phyloP scores from a whole-genome alignment of 306 rosid species.

The Rubus parviflorus region DNA sequence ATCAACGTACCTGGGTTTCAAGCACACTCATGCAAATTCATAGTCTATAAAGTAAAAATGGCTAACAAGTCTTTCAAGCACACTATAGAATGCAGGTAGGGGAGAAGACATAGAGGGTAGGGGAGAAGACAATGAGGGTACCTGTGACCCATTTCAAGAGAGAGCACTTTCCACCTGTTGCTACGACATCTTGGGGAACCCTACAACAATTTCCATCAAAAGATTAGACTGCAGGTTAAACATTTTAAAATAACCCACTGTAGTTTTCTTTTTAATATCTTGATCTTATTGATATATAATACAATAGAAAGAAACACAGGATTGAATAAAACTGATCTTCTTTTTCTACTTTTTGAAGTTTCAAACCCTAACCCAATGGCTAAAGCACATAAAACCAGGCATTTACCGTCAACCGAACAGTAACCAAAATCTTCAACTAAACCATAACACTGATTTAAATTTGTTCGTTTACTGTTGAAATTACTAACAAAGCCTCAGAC shows the following conservation, averaged over 20 bases:
- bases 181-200: slow-evolving; percentile 97
- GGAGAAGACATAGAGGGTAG: slow-evolving; percentile 22
- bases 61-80: not conserved
- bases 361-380: too few relatives aligned
- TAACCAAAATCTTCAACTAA: too few relatives aligned
- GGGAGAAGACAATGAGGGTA: slow-evolving; percentile 23
- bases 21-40: not conserved
- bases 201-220: slow-evolving; percentile 32
- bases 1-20: too few relatives aligned
- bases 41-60: not conserved
- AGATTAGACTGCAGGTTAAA: slow-evolving; percentile 14
- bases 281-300: not conserved
- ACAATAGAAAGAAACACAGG: too few relatives aligned
- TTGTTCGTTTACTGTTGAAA: too few relatives aligned
- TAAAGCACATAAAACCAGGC: too few relatives aligned
- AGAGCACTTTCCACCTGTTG: slow-evolving; percentile 87
- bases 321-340: not conserved
- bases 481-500: too few relatives aligned
- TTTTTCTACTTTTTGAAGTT: not conserved
- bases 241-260: not conserved
- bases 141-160: slow-evolving; percentile 93
- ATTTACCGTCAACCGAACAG: too few relatives aligned
- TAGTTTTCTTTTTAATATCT: not conserved
- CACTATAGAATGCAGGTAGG: not conserved
- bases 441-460: too few relatives aligned